Base-by-base conservation (phyloP, 2,329 filamentous ascomycete genomes). In the Fusarium subglutinans region DNA sequence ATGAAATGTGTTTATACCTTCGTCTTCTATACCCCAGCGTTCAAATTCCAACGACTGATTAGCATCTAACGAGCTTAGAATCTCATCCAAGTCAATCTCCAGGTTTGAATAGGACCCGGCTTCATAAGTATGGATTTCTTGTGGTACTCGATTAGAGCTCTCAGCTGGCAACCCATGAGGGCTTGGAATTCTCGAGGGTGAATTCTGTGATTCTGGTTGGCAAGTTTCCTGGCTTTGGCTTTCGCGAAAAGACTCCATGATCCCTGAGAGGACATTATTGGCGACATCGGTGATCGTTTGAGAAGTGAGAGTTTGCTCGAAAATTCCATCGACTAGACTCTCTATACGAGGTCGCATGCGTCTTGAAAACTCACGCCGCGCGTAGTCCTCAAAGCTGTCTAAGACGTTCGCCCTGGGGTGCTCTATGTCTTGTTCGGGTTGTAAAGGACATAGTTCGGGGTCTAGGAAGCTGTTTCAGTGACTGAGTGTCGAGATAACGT, bases 391-490 rank as follows among this genome's bases (percentile, higher is more conserved):
- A 40, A 63, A 45, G 2, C 15, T 50, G 22, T 64, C 44, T 3
- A 51, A 4, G 0, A 64, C 3, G 8, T 26, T 45, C 4, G n/a
- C 5, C 9, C 20, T 7, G 2, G 37, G 2, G 2, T 14, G 41
- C 14, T 30, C 54, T 2, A 1, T 6, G 1, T 59, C 35, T 13
- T 33, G 41, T 7, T 13, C n/a, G 8, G 41, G 28, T 17, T 60
- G 60, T 0, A 63, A 7, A 9, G 12, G 43, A 1, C 43, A 60
- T 0, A 60, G 5, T 17, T 64, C 62, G 3, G 56, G n/a, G 33
- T 35, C 63, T 35, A 22, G 38, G 20, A 40, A 22, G 20, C 20
- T 22, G 38, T 40, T 40, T 40, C 15, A 7, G 15, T 8, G 15
- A 11, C 5, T 24, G 3, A 37, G 5, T 28, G 15, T 6, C 22